Percentiles rank a stretch among this genome's conserved stretches.
These are phyloP conservation scores for Rhododendron williamsianum DNA, from an alignment of 148 eudicot species.

Conservation along the genomic window DNA sequence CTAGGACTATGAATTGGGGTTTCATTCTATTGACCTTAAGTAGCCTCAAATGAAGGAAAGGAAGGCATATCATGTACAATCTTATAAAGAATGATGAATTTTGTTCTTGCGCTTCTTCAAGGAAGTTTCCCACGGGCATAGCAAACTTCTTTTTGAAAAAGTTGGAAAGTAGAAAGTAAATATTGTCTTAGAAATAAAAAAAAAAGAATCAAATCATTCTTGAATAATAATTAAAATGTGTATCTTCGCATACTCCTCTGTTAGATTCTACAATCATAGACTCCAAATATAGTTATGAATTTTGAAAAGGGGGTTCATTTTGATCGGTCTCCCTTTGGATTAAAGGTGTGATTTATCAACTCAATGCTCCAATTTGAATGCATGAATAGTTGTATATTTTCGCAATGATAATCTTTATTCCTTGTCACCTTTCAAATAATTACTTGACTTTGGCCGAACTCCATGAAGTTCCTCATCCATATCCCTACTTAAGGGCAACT, in stretches of 20 bases:
- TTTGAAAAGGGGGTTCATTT: background rate
- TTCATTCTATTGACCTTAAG: background rate
- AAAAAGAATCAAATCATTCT: background rate
- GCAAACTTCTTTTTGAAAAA: background rate
- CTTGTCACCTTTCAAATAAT: background rate
- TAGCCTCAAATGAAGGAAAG: background rate
- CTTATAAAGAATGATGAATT: too few relatives aligned
- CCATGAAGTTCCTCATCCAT: background rate
- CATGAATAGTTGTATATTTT: background rate
- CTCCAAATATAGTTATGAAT: background rate
- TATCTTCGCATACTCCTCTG: background rate
- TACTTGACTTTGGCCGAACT: background rate
- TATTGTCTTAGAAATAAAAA: background rate
- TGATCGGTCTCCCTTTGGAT: background rate
- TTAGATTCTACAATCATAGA: background rate
- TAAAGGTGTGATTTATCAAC: background rate
- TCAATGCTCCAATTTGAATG: background rate
- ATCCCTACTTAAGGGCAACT: background rate
- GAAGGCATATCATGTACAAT: background rate
- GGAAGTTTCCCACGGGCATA: background rate
- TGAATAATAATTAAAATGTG: too few relatives aligned
- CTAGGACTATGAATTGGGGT: background rate
- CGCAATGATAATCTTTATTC: background rate
- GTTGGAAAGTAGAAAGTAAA: background rate
- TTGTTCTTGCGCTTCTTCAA: background rate